Base-by-base conservation (phyloP, 352 stramenopile genomes). In the Phytophthora tubulina region DNA sequence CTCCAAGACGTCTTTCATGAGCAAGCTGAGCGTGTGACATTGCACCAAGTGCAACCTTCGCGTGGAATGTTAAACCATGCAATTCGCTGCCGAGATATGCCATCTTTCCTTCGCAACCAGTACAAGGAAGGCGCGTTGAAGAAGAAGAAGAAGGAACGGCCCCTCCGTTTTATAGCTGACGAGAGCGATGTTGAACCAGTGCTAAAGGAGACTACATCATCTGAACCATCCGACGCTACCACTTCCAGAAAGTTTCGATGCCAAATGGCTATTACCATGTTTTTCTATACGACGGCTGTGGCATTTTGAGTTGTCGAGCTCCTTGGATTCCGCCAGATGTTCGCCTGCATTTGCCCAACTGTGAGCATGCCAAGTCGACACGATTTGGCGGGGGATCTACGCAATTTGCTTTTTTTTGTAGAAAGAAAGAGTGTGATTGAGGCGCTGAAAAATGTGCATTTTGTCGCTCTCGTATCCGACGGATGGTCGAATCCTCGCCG, bases 291-390 rank as follows among this genome's bases (percentile, higher is more conserved):
- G 14, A 27, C 41, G 2, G 42, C 13, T 15, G 44, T 58, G n/a
- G 36, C 63, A 13, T 64, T 64, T 60, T 17, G 35, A 32, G 10
- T 51, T 11, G 33, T 70, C 4, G 51, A 70, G 13, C 62, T 38
- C 27, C 32, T 17, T 15, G 42, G 4, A n/a, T 44, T 57, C 30
- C 45, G 52, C 9, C 6, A 56, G 33, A 55, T 63, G 52, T 58
- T 63, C 42, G 33, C 41, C 2, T 63, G 31, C 17, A 44, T 58
- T 42, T 70, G 51, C 31, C 62, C 62, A 50, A 13, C 10, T 6
- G 10, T 63, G 2, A 44, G 33, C 21, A 36, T 63, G 51, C 52
- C 62, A 8, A 35, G 1, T 35, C 17, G 42, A 11, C 49, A 59
- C 30, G 3, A 42, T 9, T 0, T 60, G 21, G 51, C 17, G n/a